Evolutionary conservation across 2,329 filamentous ascomycete species (phyloP).

Genomic region (Xylariaceae sp.): DNA sequence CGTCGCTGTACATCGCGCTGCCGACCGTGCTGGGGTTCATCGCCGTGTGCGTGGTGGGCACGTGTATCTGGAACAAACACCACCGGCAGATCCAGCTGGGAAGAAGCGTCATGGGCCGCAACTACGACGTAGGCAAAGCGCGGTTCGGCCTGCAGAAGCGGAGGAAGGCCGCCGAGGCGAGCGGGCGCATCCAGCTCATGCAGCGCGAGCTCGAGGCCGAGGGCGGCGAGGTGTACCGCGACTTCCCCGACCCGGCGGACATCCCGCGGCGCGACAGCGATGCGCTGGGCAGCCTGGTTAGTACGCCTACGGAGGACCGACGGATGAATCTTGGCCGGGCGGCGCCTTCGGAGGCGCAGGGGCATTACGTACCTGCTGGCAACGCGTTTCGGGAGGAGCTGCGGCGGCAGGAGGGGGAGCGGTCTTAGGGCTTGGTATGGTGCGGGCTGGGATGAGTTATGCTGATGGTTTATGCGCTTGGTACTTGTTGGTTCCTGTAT

Average conservation of each 20-base stretch:
- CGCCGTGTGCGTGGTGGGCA: conserved; percentile 47
- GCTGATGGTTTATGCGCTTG: too few relatives aligned
- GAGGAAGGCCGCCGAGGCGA: conserved; percentile 33
- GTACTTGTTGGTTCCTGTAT: too few relatives aligned
- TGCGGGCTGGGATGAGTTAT: too few relatives aligned
- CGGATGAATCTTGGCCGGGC: conserved; percentile 39
- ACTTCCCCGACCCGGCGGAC: conserved; percentile 34
- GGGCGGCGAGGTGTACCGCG: conserved; percentile 36
- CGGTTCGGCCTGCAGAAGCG: conserved; percentile 35
- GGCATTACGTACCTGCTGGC: conserved; percentile 7
- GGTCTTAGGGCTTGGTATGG: too few relatives aligned
- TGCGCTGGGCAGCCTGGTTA: conserved; percentile 46
- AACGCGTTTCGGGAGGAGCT: conserved; percentile 51
- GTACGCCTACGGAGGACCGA: conserved; percentile 42
- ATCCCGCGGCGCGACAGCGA: conserved; percentile 43
- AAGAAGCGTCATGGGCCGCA: conserved; percentile 48
- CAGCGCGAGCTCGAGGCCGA: conserved; percentile 32
- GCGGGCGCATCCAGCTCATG: conserved; percentile 45
- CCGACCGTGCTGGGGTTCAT: conserved; percentile 48
- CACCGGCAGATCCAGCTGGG: conserved; percentile 45
- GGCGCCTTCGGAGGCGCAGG: conserved; percentile 22
- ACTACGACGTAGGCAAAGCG: conserved; percentile 42
- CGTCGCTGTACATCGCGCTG: conserved; percentile 50
- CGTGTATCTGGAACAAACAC: conserved; percentile 54
- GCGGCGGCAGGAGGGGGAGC: conserved; percentile 45